Evolutionary conservation across 2,329 filamentous ascomycete genomes (phyloP), one percentile per base, ranked within the genome.

Genomic region (Chalara sp.): DNA sequence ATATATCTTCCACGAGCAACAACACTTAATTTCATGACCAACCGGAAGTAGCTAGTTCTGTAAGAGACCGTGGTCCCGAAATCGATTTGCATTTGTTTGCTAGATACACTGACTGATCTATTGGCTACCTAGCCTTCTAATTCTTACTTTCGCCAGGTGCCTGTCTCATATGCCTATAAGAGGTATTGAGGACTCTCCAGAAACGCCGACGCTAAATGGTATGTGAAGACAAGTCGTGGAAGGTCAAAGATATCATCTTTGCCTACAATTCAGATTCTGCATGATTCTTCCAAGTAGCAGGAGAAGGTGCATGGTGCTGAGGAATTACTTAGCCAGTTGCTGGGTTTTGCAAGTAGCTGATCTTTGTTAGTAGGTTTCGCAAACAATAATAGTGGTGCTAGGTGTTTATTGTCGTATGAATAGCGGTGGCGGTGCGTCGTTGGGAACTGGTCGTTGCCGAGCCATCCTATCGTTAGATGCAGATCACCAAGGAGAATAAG

Each of bases 381-480:
- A 21, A 21, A 21, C 2, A 21, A 21, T 21, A 21, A 2, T 21
- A 21, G 21, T 21, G 21, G 21, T 21, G 21, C 21, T 21, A 21
- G 21, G 21, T 21, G 21, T 2, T 21, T 21, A 21, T 21, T 21
- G 21, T 21, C 21, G 21, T 21, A 21, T 21, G 21, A 21, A 21
- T 21, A 21, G 21, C 2, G 21, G 21, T 21, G 21, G 21, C 3
- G 21, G 21, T 21, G 21, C 21, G 21, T 21, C 21, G 21, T 21
- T 21, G 21, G 21, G 21, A 21, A 21, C 3, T 21, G 21, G 21
- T 21, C 21, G 21, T 47, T 46, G 40, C 50, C 49, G 48, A 47
- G 37, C 33, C 49, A 47, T 45, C 58, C 61, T 65, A 56, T 51
- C 55, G 53, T 65, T 64, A 65, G 61, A 63, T 57, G 53, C 49